Base-by-base conservation (phyloP, 257 asterid species). In the Handroanthus guayacan region DNA sequence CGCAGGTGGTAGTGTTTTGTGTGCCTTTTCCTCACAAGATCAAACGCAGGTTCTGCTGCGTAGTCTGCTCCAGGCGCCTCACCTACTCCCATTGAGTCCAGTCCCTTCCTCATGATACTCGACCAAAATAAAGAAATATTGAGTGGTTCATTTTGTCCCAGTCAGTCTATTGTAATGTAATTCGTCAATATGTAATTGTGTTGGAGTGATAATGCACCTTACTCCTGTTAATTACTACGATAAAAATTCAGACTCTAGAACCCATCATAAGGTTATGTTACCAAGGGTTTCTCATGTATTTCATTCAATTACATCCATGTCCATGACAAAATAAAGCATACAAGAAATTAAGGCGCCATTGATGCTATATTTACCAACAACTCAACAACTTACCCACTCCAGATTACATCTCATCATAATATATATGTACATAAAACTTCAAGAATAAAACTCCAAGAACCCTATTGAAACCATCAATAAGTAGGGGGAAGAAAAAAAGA, bases 41-140 rank as follows among this genome's bases (percentile, higher is more conserved):
- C 1, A 69, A 61, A 45, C 71, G 72, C 62, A 77, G 36, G 56
- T 69, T 12, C 17, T 47, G 51, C 54, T 77, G 81, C 13, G 34
- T 72, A 3, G 47, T 77, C 54, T 77, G 81, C 66, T 77, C 81
- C 38, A 18, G 44, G 2, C 76, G 71, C 11, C 81, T 77, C 55
- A 43, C 41, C 62, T 39, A 6, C 52, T 37, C 64, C 2, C n/a
- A 4, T 6, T 51, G 14, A 51, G 7, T 57, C 20, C 12, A n/a
- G 3, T 52, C 3, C 20, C 11, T 54, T 16, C 5, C 31, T 1
- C 9, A 4, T 6, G 5, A 55, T 17, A 16, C 3, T 17, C 3
- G 8, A 2, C 3, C 20, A 52, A 14, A 52, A 3, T 52, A 6
- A 52, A 52, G 58, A 8, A 52, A 14, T 5, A 52, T 5, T 5